These are phyloP conservation scores for Neurospora tetraspora DNA, from an alignment of 495 filamentous ascomycete species.

Conservation along the genomic window DNA sequence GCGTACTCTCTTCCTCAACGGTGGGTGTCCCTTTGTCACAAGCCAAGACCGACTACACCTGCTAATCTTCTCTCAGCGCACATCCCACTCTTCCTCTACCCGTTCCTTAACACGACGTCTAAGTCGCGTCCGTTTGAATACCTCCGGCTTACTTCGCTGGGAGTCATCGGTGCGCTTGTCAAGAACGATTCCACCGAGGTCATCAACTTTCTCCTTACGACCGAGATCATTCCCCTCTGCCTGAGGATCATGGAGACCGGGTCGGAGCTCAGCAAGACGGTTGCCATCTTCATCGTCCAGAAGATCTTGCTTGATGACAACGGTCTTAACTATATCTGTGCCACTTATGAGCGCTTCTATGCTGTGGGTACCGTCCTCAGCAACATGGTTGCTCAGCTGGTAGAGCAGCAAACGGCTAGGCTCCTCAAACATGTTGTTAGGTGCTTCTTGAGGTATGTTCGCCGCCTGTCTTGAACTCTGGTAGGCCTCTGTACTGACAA, in stretches of 20 bases:
- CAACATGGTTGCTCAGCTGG: conserved; percentile 96
- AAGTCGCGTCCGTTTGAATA: conserved; percentile 99
- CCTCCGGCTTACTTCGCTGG: conserved; percentile 91
- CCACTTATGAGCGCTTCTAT: conserved; percentile 99
- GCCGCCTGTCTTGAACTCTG: background rate
- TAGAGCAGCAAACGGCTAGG: conserved; percentile 93
- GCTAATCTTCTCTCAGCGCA: conserved; percentile 54
- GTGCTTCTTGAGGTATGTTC: conserved; percentile 80
- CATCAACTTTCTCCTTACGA: conserved; percentile 97
- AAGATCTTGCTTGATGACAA: conserved; percentile 97
- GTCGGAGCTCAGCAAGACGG: conserved; percentile 96
- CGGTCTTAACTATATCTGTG: conserved; percentile 96
- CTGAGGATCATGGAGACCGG: conserved; percentile 99
- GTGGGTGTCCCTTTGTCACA: conserved; percentile 37
- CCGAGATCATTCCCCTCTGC: conserved; percentile 96
- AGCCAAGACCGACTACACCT: background rate
- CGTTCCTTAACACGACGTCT: conserved; percentile 97
- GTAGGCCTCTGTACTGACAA: conserved; percentile 6
- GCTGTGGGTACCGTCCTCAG: conserved; percentile 95
- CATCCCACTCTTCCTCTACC: conserved; percentile 95
- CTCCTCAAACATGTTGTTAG: conserved; percentile 96
- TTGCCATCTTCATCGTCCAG: conserved; percentile 99
- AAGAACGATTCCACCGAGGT: conserved; percentile 99
- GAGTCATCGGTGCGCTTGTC: conserved; percentile 92
- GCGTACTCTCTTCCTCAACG: conserved; percentile 80